These are phyloP conservation scores for Scalesia atractyloides DNA, from an alignment of 129 eudicot genomes.

Conservation along the genomic window DNA sequence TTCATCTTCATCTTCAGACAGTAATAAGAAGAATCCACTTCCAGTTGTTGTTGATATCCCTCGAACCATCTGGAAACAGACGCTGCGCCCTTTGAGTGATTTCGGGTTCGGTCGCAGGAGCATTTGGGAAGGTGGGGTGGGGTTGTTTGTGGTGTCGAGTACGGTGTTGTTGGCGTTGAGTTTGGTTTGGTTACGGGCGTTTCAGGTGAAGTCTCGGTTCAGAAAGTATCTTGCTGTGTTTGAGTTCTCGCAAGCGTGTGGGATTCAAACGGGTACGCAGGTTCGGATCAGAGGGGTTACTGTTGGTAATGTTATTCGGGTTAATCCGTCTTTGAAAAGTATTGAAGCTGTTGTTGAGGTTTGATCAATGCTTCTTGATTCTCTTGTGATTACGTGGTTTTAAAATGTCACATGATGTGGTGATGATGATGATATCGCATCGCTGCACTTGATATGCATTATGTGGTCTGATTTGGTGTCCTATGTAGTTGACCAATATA, in stretches of 20 bases:
- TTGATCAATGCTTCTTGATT: constrained; percentile 2
- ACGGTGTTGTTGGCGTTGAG: constrained; percentile 66
- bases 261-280: constrained; percentile 80
- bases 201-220: constrained; percentile 72
- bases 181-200: constrained; percentile 82
- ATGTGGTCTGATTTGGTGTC: background rate
- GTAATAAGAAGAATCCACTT: constrained; percentile 45
- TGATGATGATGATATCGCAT: background rate
- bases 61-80: constrained; percentile 63
- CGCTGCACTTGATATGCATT: background rate
- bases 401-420: background rate
- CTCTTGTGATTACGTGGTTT: background rate
- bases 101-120: constrained; percentile 89
- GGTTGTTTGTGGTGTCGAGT: constrained; percentile 78
- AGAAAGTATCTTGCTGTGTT: constrained; percentile 74
- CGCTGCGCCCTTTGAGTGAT: constrained; percentile 78
- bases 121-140: constrained; percentile 99
- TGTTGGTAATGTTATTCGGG: constrained; percentile 83
- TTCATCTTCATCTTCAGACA: constrained; percentile 31
- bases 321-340: constrained; percentile 73
- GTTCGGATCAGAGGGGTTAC: constrained; percentile 88
- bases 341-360: constrained; percentile 96
- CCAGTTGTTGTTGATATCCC: constrained; percentile 59
- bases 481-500: background rate
- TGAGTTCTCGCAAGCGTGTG: constrained; percentile 88